Evolutionary conservation across 148 eudicot genomes (phyloP), one percentile per base, ranked within the genome.

Genomic region (Fagopyrum tataricum): DNA sequence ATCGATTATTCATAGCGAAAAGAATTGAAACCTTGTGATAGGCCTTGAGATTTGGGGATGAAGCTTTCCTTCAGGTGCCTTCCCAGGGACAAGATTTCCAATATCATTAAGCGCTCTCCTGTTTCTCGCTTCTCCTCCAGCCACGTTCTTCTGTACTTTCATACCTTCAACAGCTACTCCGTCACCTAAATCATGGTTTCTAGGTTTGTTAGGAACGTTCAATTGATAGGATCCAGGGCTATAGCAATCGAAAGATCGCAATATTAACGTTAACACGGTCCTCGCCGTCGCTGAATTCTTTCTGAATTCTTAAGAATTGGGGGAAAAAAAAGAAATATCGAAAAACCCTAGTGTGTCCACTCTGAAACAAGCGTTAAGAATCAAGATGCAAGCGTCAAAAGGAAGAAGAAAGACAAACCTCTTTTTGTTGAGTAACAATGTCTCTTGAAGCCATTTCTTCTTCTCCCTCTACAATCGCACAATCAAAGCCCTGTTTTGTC

Each of bases 81-180:
- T 83, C 47, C 47, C 77, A 39, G 83, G 71, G n/a, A 76, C 87
- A 5, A 84, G 73, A 67, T 88, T 88, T 0, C 92, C 89, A 18
- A 88, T 88, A 67, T 86, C 89, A 26, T 84, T 87, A 2, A 88
- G 83, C 4, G 92, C 87, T 21, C 85, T 81, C 46, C 92, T 83
- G 72, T 82, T 84, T 74, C 85, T 84, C 9, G 76, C 88, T 44
- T 81, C 88, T 14, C 76, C 88, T 11, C 76, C 91, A 11, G 41
- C 86, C 73, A 76, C 76, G 68, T 84, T 88, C 87, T 92, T 92
- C 73, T 80, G 84, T 7, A 10, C 69, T 64, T 64, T 64, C 6
- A 76, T 81, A 44, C 61, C 81, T 59, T 68, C 84, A 67, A 82
- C 86, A n/a, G 79, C 86, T 82, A 7, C 8, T 64, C 69, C 69